Evolutionary conservation across 2,329 filamentous ascomycete genomes (phyloP).

Genomic region (Venturiaceae sp.): DNA sequence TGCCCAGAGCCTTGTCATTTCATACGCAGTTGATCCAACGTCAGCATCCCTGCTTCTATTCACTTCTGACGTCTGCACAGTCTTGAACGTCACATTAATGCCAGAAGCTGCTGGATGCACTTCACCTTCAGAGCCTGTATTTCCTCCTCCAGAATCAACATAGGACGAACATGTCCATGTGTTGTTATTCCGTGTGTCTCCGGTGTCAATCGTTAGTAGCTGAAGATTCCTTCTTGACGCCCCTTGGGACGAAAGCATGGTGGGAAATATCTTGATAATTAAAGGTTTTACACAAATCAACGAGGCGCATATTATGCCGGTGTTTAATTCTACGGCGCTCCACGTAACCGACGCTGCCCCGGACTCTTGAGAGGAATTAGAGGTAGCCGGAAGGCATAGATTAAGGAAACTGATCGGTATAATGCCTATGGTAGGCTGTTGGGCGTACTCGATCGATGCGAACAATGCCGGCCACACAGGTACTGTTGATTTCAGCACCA

Average conservation of each 20-base stretch:
- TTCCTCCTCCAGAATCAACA: not conserved
- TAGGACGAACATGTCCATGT: not conserved
- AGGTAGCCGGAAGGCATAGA: not conserved
- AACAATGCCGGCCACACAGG: constrained; percentile 2
- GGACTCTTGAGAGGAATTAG: constrained; percentile 16
- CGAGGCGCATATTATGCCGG: constrained; percentile 34
- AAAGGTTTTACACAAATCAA: constrained; percentile 33
- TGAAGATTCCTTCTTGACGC: not conserved
- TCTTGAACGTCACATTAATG: not conserved
- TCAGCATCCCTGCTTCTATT: not conserved
- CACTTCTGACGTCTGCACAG: not conserved
- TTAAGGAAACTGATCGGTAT: not conserved
- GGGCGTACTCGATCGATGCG: not conserved
- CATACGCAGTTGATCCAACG: not conserved
- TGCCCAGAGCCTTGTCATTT: not conserved
- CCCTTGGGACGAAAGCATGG: constrained; percentile 13
- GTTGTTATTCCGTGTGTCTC: not conserved
- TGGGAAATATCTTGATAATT: constrained; percentile 23
- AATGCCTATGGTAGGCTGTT: not conserved
- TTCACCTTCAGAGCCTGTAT: not conserved
- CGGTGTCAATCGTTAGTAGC: not conserved
- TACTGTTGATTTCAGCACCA: not conserved
- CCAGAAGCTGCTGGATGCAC: not conserved
- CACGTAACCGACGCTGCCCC: constrained; percentile 31
- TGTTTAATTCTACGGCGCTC: constrained; percentile 31